These are phyloP conservation scores for Teunomyces tritomae DNA, from an alignment of 805 yeast species.

Conservation along the genomic window DNA sequence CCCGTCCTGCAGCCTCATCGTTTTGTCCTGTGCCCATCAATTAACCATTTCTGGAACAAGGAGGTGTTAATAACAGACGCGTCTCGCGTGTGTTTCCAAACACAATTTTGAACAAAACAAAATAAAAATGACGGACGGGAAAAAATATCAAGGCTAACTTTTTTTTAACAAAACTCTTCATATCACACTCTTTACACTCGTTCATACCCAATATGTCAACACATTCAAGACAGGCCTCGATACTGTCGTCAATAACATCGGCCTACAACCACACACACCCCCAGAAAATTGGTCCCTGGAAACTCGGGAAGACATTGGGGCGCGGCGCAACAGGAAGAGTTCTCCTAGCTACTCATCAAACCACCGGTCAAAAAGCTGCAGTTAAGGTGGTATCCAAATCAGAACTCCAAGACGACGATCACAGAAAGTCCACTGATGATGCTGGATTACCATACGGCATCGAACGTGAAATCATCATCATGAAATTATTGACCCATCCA, in stretches of 20 bases:
- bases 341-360: constrained; percentile 64
- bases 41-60: background rate
- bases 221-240: constrained; percentile 61
- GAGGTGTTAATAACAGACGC: constrained; percentile 3
- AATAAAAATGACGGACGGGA: background rate
- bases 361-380: constrained; percentile 75
- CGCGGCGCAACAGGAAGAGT: constrained; percentile 84
- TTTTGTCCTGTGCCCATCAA: background rate
- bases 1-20: background rate
- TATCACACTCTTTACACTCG: constrained; percentile 1
- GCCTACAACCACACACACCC: constrained; percentile 46
- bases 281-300: constrained; percentile 76
- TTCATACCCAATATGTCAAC: constrained; percentile 5
- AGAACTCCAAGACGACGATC: constrained; percentile 37
- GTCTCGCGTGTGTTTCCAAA: constrained; percentile 4
- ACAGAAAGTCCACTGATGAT: constrained; percentile 39
- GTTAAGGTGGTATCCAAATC: constrained; percentile 78
- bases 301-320: constrained; percentile 73
- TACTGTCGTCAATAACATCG: constrained; percentile 54
- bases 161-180: background rate
- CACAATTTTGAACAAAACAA: background rate
- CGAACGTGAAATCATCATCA: constrained; percentile 94
- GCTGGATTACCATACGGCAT: constrained; percentile 88
- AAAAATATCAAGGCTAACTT: background rate
- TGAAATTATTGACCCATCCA: constrained; percentile 92